Conservation (phyloP, 2,329 filamentous ascomycete genomes). For the Cytospora piceicola region DNA sequence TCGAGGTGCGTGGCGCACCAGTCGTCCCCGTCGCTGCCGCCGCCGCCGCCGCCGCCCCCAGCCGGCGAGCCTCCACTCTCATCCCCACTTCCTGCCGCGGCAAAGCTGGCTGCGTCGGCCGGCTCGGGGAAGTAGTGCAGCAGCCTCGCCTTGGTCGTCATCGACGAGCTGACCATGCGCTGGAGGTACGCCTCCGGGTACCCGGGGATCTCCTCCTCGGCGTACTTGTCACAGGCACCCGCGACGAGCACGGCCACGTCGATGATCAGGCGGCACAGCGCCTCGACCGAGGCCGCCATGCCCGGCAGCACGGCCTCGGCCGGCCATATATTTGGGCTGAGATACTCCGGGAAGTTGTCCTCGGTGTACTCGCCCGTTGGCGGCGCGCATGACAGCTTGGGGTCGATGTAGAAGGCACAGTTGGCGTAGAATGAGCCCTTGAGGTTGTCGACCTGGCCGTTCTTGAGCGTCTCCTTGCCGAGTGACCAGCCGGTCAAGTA, state of each 20-base stretch:
- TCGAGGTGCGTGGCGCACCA: conserved; percentile 94
- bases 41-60: conserved; percentile 40
- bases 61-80: neutral
- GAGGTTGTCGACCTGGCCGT: conserved; percentile 76
- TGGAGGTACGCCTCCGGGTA: conserved; percentile 83
- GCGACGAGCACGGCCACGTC: conserved; percentile 89
- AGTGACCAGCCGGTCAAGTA: conserved; percentile 77
- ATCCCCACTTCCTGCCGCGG: conserved; percentile 13
- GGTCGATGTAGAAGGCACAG: conserved; percentile 75
- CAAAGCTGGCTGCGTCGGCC: conserved; percentile 26
- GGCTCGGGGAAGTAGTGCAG: conserved; percentile 87
- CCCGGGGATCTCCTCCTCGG: conserved; percentile 73
- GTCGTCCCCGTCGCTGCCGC: conserved; percentile 69
- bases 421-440: conserved; percentile 88
- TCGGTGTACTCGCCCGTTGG: conserved; percentile 62
- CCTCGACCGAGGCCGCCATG: conserved; percentile 73
- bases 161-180: conserved; percentile 81
- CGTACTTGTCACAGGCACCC: conserved; percentile 85
- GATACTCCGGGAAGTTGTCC: conserved; percentile 81
- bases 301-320: conserved; percentile 68
- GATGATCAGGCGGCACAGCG: conserved; percentile 82
- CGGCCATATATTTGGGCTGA: conserved; percentile 90
- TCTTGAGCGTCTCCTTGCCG: conserved; percentile 79
- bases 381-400: conserved; percentile 61
- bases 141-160: conserved; percentile 87